Evolutionary conservation across 2,329 filamentous ascomycete genomes (phyloP).

Genomic region (Cyanodermella asteris): DNA sequence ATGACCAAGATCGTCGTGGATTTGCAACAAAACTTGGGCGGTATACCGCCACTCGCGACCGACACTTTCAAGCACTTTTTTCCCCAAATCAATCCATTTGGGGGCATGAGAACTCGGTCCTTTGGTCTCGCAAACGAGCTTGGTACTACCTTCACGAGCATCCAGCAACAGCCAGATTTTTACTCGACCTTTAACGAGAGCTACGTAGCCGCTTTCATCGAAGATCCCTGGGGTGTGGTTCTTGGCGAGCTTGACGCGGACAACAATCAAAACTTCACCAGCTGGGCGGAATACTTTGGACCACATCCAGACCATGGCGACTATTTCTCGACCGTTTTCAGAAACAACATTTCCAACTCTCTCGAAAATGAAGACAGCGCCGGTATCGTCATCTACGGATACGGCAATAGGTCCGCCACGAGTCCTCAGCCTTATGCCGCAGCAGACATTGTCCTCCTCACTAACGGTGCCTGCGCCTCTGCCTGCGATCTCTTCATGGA

Average conservation of each 20-base stretch:
- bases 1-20: constrained; percentile 10
- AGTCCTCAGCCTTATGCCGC: constrained; percentile 7
- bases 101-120: constrained; percentile 8
- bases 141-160: constrained; percentile 8
- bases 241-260: constrained; percentile 9
- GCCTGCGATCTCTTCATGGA: constrained; percentile 13
- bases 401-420: constrained; percentile 6
- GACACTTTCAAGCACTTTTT: constrained; percentile 11
- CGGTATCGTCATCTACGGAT: constrained; percentile 7
- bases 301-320: constrained; percentile 8
- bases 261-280: constrained; percentile 11
- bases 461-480: constrained; percentile 11
- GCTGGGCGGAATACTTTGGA: constrained; percentile 12
- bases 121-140: constrained; percentile 7
- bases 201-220: constrained; percentile 1
- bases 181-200: constrained; percentile 5
- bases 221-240: constrained; percentile 11
- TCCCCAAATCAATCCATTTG: constrained; percentile 7
- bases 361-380: constrained; percentile 6
- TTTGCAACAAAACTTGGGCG: constrained; percentile 11
- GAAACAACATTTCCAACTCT: constrained; percentile 9
- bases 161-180: no score
- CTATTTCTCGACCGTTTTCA: constrained; percentile 7
- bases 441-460: constrained; percentile 9
- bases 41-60: constrained; percentile 8